Percentiles rank a stretch among this genome's conserved stretches.
These are phyloP conservation scores for Xylariomycetidae sp. DNA, from an alignment of 2,329 filamentous ascomycete genomes.

Conservation along the genomic window DNA sequence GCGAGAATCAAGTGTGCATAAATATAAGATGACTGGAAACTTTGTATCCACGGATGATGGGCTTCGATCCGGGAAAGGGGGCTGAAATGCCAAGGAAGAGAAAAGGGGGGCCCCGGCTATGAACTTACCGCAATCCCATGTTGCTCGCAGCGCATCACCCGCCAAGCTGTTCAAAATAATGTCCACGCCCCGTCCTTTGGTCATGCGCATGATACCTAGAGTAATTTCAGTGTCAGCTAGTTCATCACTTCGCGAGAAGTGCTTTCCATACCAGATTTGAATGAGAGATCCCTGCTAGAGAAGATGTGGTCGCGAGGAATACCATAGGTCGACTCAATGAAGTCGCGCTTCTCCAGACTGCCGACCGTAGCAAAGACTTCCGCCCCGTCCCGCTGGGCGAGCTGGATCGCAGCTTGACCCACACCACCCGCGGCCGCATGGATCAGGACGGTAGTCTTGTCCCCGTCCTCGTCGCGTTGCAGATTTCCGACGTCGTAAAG, in stretches of 20 bases:
- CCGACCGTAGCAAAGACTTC: slow-evolving; percentile 17
- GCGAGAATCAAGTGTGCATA: slow-evolving; percentile 13
- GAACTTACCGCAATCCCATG: slow-evolving; percentile 27
- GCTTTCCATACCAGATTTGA: too few species aligned
- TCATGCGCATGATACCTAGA: slow-evolving; percentile 8
- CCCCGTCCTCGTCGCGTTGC: slow-evolving; percentile 6
- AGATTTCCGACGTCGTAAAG: slow-evolving; percentile 17
- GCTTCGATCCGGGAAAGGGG: too few species aligned
- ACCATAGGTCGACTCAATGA: slow-evolving; percentile 12
- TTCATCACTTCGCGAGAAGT: too few species aligned
- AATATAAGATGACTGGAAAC: too few species aligned
- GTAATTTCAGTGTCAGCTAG: too few species aligned
- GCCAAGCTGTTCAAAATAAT: slow-evolving; percentile 16
- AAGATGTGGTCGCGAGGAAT: slow-evolving; percentile 19
- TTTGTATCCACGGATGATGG: too few species aligned
- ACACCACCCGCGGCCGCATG: slow-evolving; percentile 12
- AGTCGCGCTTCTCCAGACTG: slow-evolving; percentile 12
- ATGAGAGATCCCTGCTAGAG: slow-evolving; percentile 11
- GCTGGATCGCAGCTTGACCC: slow-evolving; percentile 12
- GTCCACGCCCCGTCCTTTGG: slow-evolving; percentile 10
- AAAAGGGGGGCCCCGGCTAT: too few species aligned
- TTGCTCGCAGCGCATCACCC: slow-evolving; percentile 16
- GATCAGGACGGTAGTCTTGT: slow-evolving; percentile 12
- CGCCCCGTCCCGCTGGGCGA: slow-evolving; percentile 9
- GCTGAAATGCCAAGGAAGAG: too few species aligned